A percentile compares a stretch with the other conserved stretches of the same genome.
These are phyloP conservation scores for Saccharomycopsis lassenensis DNA, from an alignment of 805 yeast genomes.

Conservation along the genomic window DNA sequence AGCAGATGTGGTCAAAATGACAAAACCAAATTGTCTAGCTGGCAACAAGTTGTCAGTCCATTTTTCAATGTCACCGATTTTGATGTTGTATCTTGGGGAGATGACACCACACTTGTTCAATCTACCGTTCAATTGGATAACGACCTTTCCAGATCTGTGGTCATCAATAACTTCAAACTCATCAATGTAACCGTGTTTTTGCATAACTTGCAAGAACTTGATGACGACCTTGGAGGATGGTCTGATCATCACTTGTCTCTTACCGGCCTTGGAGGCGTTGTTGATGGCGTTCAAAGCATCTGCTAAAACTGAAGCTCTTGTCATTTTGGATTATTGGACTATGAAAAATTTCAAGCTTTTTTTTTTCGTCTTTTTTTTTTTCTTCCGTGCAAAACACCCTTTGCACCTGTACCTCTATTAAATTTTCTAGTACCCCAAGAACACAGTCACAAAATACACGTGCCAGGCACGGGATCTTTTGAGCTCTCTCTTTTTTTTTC, in stretches of 20 bases:
- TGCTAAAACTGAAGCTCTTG: conserved; percentile 97
- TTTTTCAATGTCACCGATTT: conserved; percentile 90
- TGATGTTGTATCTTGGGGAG: conserved; percentile 97
- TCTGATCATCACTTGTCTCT: conserved; percentile 96
- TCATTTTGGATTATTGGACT: conserved; percentile 58
- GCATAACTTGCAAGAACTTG: conserved; percentile 94
- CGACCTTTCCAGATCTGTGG: conserved; percentile 98
- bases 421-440: no score
- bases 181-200: conserved; percentile 97
- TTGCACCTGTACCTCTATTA: no score
- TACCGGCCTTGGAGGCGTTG: conserved; percentile 99
- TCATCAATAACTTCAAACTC: conserved; percentile 97
- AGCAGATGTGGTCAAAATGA: conserved; percentile 96
- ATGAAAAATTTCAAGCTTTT: no score
- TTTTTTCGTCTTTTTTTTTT: no score
- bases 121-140: conserved; percentile 95
- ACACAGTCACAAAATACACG: no score
- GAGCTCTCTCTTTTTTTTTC: no score
- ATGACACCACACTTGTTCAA: conserved; percentile 98
- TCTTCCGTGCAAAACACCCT: no score
- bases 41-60: conserved; percentile 98
- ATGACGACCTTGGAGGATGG: conserved; percentile 97
- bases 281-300: conserved; percentile 97
- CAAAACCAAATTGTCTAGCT: conserved; percentile 98
- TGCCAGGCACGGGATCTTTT: no score